Base-by-base conservation (phyloP, 495 filamentous ascomycete species). In the Aspergillus baeticus region DNA sequence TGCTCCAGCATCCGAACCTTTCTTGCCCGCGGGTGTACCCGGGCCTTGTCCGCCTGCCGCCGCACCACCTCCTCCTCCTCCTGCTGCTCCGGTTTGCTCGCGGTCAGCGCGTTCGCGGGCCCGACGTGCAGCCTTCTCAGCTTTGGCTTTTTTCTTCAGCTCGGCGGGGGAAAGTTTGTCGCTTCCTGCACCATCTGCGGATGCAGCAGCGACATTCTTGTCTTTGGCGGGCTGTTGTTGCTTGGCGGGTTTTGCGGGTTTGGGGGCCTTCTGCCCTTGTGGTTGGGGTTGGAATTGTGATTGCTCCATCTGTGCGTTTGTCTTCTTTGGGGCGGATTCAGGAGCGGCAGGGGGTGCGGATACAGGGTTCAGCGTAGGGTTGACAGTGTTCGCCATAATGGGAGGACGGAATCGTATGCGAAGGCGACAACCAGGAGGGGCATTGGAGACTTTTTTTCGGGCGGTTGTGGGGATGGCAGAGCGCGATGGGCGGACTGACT, bases 61-160 rank as follows among this genome's bases (percentile, higher is more conserved):
- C 4, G 22, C 51, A 29, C 26, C 8, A 29, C 4, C 26, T 4
- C 26, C 26, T 29, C 26, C 26, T 29, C 26, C 26, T 29, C n/a
- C n/a, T n/a, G n/a, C n/a, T n/a, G n/a, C n/a, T 5, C 17, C 53
- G 1, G 34, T 26, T 42, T 49, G 54, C 17, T 77, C 71, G 44
- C 64, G 65, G 61, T 70, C 79, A 63, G 60, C 73, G 73, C 72
- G 84, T 81, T 65, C 80, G 64, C 85, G 79, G 18, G 84, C 88
- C 64, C 91, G 81, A 54, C 86, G 79, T 29, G 87, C 88, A 46
- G 82, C 81, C 67, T 92, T 92, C 61, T 94, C 89, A 10, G 84
- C 89, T 66, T 93, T 91, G 47, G 84, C 83, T 68, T 82, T 80
- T 48, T 87, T 88, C 65, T 93, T 94, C 63, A 90, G 62, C 64